These are phyloP conservation scores for Zygosaccharomyces bailii DNA, from an alignment of 805 yeast genomes.

Conservation along the genomic window DNA sequence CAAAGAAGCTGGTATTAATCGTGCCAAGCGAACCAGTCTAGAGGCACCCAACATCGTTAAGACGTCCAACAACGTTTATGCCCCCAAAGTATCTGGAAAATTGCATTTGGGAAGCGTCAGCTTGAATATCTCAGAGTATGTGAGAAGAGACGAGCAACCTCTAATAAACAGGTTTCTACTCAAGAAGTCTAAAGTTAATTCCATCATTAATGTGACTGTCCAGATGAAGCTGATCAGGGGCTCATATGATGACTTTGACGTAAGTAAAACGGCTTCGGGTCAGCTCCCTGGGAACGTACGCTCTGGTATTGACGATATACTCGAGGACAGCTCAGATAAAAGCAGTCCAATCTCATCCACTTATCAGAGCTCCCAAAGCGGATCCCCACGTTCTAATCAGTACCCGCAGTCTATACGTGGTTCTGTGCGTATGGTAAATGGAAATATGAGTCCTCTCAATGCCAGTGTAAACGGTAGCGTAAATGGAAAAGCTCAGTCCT, in stretches of 20 bases:
- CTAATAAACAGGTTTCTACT: slow-evolving; percentile 62
- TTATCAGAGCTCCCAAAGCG: slow-evolving; percentile 11
- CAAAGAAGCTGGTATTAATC: background rate
- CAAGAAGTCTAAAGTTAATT: slow-evolving; percentile 76
- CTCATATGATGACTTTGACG: slow-evolving; percentile 31
- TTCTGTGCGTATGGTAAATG: slow-evolving; percentile 1
- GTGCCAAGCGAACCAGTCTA: slow-evolving; percentile 13
- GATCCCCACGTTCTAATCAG: slow-evolving; percentile 13
- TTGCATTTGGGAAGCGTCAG: slow-evolving; percentile 61
- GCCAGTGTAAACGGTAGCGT: slow-evolving; percentile 7
- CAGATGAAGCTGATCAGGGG: slow-evolving; percentile 45
- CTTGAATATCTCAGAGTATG: slow-evolving; percentile 70
- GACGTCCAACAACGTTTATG: slow-evolving; percentile 17
- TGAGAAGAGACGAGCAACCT: slow-evolving; percentile 46
- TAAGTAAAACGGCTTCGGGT: slow-evolving; percentile 20
- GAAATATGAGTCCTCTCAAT: slow-evolving; percentile 1
- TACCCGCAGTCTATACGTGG: background rate
- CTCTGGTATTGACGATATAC: slow-evolving; percentile 20
- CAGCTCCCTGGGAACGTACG: slow-evolving; percentile 27
- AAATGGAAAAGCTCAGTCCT: slow-evolving; percentile 12
- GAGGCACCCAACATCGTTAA: slow-evolving; percentile 5
- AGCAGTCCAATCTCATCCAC: slow-evolving; percentile 20
- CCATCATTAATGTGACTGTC: slow-evolving; percentile 65
- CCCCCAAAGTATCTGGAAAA: slow-evolving; percentile 35
- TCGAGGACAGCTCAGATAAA: slow-evolving; percentile 22